phyloP scores from a whole-genome alignment of 176 grass and related monocot species.

The Aegilops speltoides region DNA sequence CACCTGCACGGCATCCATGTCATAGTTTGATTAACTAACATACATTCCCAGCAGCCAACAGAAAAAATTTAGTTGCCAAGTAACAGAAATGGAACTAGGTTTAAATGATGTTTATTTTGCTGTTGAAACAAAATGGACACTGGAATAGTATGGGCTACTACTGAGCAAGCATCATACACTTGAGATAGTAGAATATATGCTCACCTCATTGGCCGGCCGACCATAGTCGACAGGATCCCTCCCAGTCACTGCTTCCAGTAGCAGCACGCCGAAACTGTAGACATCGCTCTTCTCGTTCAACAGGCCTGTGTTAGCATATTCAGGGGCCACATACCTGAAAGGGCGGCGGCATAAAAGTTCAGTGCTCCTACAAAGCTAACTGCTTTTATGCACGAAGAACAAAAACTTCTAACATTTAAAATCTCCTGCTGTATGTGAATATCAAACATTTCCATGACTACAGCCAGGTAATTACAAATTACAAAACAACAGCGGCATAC shows the following conservation, averaged over 20 bases:
- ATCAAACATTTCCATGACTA: not conserved
- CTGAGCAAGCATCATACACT: not conserved
- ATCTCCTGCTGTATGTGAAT: too few relatives aligned
- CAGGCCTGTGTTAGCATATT: slow-evolving; percentile 76
- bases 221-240: slow-evolving; percentile 82
- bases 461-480: not conserved
- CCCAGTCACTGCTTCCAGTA: slow-evolving; percentile 73
- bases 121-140: not conserved
- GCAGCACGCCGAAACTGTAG: slow-evolving; percentile 74
- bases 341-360: not conserved
- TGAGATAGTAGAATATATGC: slow-evolving; percentile 2
- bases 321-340: slow-evolving; percentile 82
- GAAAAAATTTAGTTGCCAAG: not conserved
- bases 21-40: not conserved
- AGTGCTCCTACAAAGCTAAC: not conserved
- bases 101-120: not conserved
- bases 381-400: not conserved
- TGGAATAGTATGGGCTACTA: not conserved
- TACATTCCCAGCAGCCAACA: not conserved
- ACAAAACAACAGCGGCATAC: slow-evolving; percentile 9
- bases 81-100: not conserved
- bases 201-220: slow-evolving; percentile 65
- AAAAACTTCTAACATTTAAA: not conserved
- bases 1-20: slow-evolving; percentile 34
- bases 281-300: slow-evolving; percentile 85